A percentile compares a stretch with the other conserved stretches of the same genome.
phyloP scores from a whole-genome alignment of 1,139 yeast genomes.

The Diutina sp. region DNA sequence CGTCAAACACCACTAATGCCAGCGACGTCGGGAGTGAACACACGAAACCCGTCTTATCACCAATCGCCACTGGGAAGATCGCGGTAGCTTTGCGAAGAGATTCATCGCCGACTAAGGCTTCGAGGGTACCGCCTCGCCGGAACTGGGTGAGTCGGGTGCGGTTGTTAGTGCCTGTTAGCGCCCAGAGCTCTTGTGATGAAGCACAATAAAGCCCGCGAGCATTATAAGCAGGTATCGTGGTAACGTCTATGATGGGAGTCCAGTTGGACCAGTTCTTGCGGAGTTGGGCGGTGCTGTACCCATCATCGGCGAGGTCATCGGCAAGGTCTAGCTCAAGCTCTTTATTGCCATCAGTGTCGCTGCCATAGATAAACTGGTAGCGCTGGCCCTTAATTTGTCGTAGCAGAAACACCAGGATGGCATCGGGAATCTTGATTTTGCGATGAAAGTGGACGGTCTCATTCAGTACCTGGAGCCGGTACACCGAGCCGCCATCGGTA shows the following conservation, averaged over 20 bases:
- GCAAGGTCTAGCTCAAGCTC: not conserved
- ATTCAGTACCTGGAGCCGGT: not conserved
- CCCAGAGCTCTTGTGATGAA: not conserved
- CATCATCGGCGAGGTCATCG: not conserved
- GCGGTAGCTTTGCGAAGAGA: not conserved
- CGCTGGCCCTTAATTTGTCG: not conserved
- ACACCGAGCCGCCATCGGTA: not conserved
- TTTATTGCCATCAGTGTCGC: conserved; percentile 1
- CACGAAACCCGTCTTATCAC: not conserved
- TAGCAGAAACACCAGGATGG: not conserved
- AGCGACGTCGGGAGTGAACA: not conserved
- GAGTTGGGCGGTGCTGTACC: not conserved
- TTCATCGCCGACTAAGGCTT: not conserved
- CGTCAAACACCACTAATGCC: not conserved
- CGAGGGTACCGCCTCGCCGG: not conserved
- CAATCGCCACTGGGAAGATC: not conserved
- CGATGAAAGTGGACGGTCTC: not conserved
- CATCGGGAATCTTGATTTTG: not conserved
- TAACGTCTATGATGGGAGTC: not conserved
- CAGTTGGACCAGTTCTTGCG: not conserved
- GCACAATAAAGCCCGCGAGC: not conserved
- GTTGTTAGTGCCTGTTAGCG: not conserved
- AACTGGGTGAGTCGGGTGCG: conserved; percentile 1
- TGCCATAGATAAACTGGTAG: conserved; percentile 1
- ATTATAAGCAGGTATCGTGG: not conserved